Percentiles rank a stretch among this genome's conserved stretches.
phyloP scores from a whole-genome alignment of 2,329 filamentous ascomycete species.

The Rhynchosporium agropyri region DNA sequence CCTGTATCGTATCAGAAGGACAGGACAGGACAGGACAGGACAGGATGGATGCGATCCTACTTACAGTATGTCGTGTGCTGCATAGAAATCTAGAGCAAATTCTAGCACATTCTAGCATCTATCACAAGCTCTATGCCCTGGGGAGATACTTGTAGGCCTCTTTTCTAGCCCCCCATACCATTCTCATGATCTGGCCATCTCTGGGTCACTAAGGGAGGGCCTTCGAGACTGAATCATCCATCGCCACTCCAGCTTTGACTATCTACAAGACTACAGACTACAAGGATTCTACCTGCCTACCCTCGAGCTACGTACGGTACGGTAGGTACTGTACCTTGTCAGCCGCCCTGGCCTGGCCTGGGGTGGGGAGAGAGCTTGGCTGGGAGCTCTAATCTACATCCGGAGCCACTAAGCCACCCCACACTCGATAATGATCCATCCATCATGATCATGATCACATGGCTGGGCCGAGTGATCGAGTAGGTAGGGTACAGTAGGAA shows the following conservation, averaged over 20 bases:
- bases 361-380: not conserved
- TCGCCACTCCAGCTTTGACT: too few species aligned
- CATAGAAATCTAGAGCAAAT: not conserved
- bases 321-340: not conserved
- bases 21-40: not conserved
- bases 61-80: not conserved
- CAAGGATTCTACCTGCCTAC: too few species aligned
- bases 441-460: not conserved
- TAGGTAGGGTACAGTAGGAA: too few species aligned
- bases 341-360: not conserved
- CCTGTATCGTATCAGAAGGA: not conserved
- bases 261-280: too few species aligned
- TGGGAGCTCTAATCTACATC: not conserved
- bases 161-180: too few species aligned
- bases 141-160: not conserved
- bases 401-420: not conserved
- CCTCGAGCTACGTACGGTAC: too few species aligned
- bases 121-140: not conserved
- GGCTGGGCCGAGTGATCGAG: too few species aligned
- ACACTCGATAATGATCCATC: conserved; percentile 1
- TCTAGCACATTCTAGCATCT: not conserved
- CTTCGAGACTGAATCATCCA: conserved; percentile 2
- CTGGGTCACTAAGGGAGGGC: too few species aligned
- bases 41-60: not conserved
- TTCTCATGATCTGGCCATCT: too few species aligned